Evolutionary conservation across 257 asterid species (phyloP), one percentile per base, ranked within the genome.

Genomic region (Fraxinus excelsior): DNA sequence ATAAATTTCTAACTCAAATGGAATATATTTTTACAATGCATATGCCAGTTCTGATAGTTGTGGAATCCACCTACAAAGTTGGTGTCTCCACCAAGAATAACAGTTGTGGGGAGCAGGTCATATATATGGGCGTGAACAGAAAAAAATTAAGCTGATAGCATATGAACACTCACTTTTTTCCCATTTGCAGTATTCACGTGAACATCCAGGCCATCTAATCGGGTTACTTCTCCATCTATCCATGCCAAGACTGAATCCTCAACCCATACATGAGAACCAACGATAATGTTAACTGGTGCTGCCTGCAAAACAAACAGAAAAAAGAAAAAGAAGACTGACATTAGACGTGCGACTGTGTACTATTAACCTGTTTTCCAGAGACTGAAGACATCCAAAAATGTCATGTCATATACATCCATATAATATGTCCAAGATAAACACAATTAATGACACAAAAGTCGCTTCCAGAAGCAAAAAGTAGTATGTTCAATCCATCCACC

Each of bases 241-340:
- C 99, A 96, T 80, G 98, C 99, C 90, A 93, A 87, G 82, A 65
- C 83, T 25, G 95, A 90, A 86, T 96, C 99, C 90, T 96, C 99
- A 76, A 88, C 89, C 99, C 98, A 96, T 72, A 92, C 99, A 85
- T 93, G 97, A 76, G 98, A 90, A 84, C 98, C 97, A 77, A 88
- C 97, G 34, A 84, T 89, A 70, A 96, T 93, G 78, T 96, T 96
- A 79, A 90, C 97, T 25, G 90, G 66, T 19, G 66, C 23, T 56
- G 28, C 66, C 66, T 56, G 28, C 66, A 56, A 56, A 56, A 56
- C 66, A 56, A 53, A 56, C 28, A 56, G 66, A 23, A 56, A n/a
- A 56, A 21, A 56, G 11, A 56, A 56, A 56, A n/a, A 56, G 25
- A 56, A 53, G 64, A 53, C 64, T 53, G 64, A n/a, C 10, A 53